Conservation (phyloP, 805 yeast genomes). For the Saturnispora kantuleensis region DNA sequence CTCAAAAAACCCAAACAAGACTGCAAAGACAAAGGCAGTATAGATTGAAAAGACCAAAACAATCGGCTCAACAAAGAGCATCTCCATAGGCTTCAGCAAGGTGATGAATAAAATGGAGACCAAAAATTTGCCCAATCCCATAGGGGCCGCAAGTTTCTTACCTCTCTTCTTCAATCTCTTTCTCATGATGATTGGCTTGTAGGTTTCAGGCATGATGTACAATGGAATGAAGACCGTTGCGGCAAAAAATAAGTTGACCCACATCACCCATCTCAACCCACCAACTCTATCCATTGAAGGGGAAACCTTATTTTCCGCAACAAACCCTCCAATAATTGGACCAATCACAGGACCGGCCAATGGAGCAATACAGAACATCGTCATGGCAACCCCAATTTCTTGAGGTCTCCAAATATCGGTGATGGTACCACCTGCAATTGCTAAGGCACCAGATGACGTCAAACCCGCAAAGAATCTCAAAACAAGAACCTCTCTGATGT, state of each 20-base stretch:
- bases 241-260: slow-evolving; percentile 64
- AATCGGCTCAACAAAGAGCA: slow-evolving; percentile 68
- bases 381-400: slow-evolving; percentile 64
- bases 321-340: slow-evolving; percentile 67
- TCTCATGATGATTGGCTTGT: slow-evolving; percentile 54
- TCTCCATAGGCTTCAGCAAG: slow-evolving; percentile 52
- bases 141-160: slow-evolving; percentile 32
- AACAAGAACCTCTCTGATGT: slow-evolving; percentile 53
- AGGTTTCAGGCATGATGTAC: slow-evolving; percentile 54
- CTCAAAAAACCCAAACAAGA: slow-evolving; percentile 69
- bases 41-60: slow-evolving; percentile 60
- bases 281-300: slow-evolving; percentile 15
- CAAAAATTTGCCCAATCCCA: slow-evolving; percentile 30
- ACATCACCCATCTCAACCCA: slow-evolving; percentile 63
- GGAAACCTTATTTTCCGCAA: slow-evolving; percentile 38
- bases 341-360: slow-evolving; percentile 74
- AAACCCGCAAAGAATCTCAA: slow-evolving; percentile 68
- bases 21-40: slow-evolving; percentile 68
- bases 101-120: slow-evolving; percentile 40
- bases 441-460: slow-evolving; percentile 72
- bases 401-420: slow-evolving; percentile 65
- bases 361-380: slow-evolving; percentile 69
- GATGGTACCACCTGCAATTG: slow-evolving; percentile 79
- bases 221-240: slow-evolving; percentile 42
- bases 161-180: slow-evolving; percentile 55